Base-by-base conservation (phyloP, 2,329 filamentous ascomycete genomes). In the Penicillium thymicola region DNA sequence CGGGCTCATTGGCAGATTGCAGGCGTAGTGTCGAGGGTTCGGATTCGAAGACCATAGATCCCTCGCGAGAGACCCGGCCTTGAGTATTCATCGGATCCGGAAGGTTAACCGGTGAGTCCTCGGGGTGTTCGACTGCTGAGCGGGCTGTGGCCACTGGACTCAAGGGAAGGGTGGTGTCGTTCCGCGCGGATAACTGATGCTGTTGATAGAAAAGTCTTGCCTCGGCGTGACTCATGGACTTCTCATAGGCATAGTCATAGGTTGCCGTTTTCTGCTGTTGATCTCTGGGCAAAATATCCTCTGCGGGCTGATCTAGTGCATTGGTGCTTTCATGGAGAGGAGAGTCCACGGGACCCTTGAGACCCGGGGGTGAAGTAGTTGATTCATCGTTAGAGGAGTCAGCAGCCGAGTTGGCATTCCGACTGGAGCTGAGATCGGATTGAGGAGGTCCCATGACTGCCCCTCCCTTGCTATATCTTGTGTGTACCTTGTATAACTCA, bases 171-270 rank as follows among this genome's bases (percentile, higher is more conserved):
- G 74, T 70, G 23, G 66, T 70, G 27, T 69, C 72, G 45, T 60
- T 66, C 56, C 66, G 70, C 40, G 76, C 80, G 60, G 88, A 88
- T 56, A 87, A 79, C 73, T 92, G 89, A 74, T 90, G 92, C 63
- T 90, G 84, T 76, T 97, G 93, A 74, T 96, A 99, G 78, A 97
- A 96, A 60, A 97, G 83, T 75, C 96, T 97, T 58, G 93, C 90
- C 72, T 99, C 94, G 27, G 90, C 88, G 73, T 96, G 92, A 69
- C 89, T 95, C 86, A 96, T 89, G 69, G 93, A 90, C 68, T 94
- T 95, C 75, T 99, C 94, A 51, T 90, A 89, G 51, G 93, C 88
- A 68, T 93, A 91, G 74, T 97, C 92, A 76, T 96, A 97, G 71
- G 92, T 95, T 21, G 92, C 90, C 9, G 92, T 96, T 71, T 87